A percentile compares a stretch with the other conserved stretches of the same genome.
These are phyloP conservation scores for Xylariaceae sp. DNA, from an alignment of 2,329 filamentous ascomycete species.

Conservation along the genomic window DNA sequence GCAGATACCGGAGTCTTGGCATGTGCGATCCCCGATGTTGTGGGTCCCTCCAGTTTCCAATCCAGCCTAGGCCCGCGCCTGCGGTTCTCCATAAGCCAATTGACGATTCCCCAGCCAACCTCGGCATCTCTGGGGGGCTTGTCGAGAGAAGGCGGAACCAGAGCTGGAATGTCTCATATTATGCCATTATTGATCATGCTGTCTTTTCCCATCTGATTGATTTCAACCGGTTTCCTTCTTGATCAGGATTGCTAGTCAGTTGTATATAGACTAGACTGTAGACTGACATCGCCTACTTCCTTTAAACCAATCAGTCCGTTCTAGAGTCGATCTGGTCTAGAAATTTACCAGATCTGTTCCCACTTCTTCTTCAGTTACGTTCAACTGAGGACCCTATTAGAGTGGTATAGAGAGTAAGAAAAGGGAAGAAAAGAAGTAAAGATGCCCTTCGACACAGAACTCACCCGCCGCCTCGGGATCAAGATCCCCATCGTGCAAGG, in stretches of 20 bases:
- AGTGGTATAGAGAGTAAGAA: background rate
- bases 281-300: too few relatives aligned
- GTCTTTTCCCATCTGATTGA: too few relatives aligned
- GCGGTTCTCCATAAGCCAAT: background rate
- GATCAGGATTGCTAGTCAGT: too few relatives aligned
- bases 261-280: too few relatives aligned
- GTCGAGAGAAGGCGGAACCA: background rate
- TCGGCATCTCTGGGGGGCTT: slow-evolving; percentile 9
- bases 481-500: slow-evolving; percentile 72
- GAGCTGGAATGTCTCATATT: background rate
- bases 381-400: background rate
- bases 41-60: slow-evolving; percentile 7
- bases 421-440: background rate
- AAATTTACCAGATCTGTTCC: too few relatives aligned
- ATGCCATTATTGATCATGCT: too few relatives aligned
- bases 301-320: too few relatives aligned
- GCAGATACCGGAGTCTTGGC: slow-evolving; percentile 6
- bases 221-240: too few relatives aligned
- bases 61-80: slow-evolving; percentile 6
- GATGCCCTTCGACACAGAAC: slow-evolving; percentile 55
- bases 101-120: slow-evolving; percentile 14
- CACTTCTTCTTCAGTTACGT: too few relatives aligned
- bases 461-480: slow-evolving; percentile 55
- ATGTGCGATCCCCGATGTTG: background rate
- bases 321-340: too few relatives aligned